phyloP scores from a whole-genome alignment of 2,329 filamentous ascomycete species.

The Geosmithia putterillii region DNA sequence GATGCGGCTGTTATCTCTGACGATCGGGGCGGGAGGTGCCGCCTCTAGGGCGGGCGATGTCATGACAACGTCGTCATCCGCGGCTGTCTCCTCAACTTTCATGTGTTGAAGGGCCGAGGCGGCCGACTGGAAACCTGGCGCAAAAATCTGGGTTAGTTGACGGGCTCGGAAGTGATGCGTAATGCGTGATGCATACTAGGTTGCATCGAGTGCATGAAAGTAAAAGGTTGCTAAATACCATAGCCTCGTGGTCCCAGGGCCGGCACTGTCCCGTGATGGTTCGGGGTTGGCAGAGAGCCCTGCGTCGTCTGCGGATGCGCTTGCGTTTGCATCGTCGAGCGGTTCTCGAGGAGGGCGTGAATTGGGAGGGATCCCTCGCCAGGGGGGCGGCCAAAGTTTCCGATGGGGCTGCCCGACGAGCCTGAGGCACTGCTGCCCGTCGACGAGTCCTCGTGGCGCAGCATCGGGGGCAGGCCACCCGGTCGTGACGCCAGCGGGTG shows the following conservation, averaged over 20 bases:
- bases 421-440: slow-evolving; percentile 27
- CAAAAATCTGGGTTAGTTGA: slow-evolving; percentile 15
- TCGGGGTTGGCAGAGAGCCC: neutral
- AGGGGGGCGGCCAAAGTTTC: slow-evolving; percentile 24
- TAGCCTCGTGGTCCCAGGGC: slow-evolving; percentile 15
- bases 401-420: slow-evolving; percentile 16
- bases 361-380: slow-evolving; percentile 41
- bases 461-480: slow-evolving; percentile 15
- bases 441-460: slow-evolving; percentile 34
- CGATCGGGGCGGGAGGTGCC: slow-evolving; percentile 8
- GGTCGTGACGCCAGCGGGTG: slow-evolving; percentile 6
- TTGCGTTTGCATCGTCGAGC: too few relatives aligned
- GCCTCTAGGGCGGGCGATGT: slow-evolving; percentile 5
- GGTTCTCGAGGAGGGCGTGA: slow-evolving; percentile 36
- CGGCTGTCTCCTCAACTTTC: slow-evolving; percentile 14
- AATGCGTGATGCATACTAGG: too few relatives aligned
- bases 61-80: slow-evolving; percentile 20
- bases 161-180: too few relatives aligned
- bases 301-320: too few relatives aligned
- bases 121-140: slow-evolving; percentile 18
- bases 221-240: slow-evolving; percentile 14
- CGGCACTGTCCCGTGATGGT: neutral
- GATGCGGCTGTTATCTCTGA: slow-evolving; percentile 14
- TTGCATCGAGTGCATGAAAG: neutral
- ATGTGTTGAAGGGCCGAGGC: slow-evolving; percentile 17